Evolutionary conservation across 805 yeast species (phyloP).

Genomic region (Sporopachydermia lactativora): DNA sequence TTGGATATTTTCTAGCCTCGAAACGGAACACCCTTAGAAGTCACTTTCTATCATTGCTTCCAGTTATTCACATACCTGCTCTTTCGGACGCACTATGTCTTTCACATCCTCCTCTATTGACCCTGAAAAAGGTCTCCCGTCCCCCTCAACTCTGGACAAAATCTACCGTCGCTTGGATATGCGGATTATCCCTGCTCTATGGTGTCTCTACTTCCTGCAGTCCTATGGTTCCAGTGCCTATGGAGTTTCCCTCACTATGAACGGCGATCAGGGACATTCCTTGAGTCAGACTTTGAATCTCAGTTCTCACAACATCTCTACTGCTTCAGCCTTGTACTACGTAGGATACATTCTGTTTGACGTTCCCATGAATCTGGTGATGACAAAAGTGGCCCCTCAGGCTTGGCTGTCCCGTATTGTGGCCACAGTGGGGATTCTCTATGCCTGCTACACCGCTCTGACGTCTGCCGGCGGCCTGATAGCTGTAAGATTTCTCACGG

Average conservation of each 20-base stretch:
- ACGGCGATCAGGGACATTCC: constrained; percentile 45
- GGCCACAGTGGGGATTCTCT: constrained; percentile 62
- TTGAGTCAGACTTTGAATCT: constrained; percentile 36
- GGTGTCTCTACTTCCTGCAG: constrained; percentile 66
- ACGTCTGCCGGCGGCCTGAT: constrained; percentile 43
- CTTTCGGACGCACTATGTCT: no score
- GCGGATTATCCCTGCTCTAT: constrained; percentile 69
- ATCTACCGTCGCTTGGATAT: constrained; percentile 50
- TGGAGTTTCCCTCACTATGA: constrained; percentile 75
- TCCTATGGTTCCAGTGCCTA: constrained; percentile 69
- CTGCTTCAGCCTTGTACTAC: constrained; percentile 69
- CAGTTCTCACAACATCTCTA: constrained; percentile 42
- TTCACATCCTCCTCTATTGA: no score
- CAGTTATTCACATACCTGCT: no score
- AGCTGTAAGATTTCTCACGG: constrained; percentile 60
- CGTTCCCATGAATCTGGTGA: constrained; percentile 73
- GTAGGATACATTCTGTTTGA: constrained; percentile 79
- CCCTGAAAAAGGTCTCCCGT: no score
- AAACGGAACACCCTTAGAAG: no score
- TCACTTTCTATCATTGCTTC: no score
- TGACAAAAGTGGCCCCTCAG: constrained; percentile 79
- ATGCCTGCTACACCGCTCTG: constrained; percentile 57
- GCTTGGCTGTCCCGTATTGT: constrained; percentile 74
- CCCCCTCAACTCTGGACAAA: constrained; percentile 24
- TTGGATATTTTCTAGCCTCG: no score